Evolutionary conservation across 768 basidiomycete genomes (phyloP).

Genomic region (Stropharia rugosoannulata): DNA sequence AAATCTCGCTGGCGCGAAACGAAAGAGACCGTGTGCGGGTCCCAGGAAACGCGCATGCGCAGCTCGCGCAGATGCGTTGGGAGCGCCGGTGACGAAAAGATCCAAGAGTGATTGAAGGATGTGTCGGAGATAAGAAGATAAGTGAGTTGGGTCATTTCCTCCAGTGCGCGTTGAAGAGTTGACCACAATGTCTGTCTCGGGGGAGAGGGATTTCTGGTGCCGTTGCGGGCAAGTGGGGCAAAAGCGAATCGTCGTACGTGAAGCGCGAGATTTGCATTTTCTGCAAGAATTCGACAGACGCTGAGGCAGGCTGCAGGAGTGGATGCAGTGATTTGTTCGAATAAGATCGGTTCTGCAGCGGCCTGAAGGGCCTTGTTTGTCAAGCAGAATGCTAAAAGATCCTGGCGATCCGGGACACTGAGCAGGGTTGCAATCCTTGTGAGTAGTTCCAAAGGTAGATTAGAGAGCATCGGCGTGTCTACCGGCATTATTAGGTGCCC

Average conservation of each 20-base stretch:
- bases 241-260: conserved; percentile 45
- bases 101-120: conserved; percentile 38
- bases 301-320: conserved; percentile 29
- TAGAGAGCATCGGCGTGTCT: conserved; percentile 15
- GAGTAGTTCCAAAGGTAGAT: conserved; percentile 43
- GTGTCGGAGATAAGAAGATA: conserved; percentile 41
- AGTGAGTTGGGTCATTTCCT: conserved; percentile 43
- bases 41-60: conserved; percentile 50
- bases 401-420: conserved; percentile 23
- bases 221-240: conserved; percentile 19
- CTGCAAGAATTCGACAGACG: conserved; percentile 39
- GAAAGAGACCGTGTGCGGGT: conserved; percentile 43
- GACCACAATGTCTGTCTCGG: conserved; percentile 42
- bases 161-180: conserved; percentile 40
- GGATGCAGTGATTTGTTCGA: conserved; percentile 38
- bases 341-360: conserved; percentile 47
- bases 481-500: not conserved
- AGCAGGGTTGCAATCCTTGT: conserved; percentile 35
- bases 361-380: conserved; percentile 46
- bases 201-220: conserved; percentile 11
- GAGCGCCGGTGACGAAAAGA: conserved; percentile 38
- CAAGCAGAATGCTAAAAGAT: conserved; percentile 42
- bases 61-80: conserved; percentile 50
- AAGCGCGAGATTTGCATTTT: conserved; percentile 33
- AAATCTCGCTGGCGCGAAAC: conserved; percentile 46